A percentile compares a stretch with the other conserved stretches of the same genome.
These are phyloP conservation scores for Eimeria necatrix DNA, from an alignment of 169 alveolate species.

Conservation along the genomic window DNA sequence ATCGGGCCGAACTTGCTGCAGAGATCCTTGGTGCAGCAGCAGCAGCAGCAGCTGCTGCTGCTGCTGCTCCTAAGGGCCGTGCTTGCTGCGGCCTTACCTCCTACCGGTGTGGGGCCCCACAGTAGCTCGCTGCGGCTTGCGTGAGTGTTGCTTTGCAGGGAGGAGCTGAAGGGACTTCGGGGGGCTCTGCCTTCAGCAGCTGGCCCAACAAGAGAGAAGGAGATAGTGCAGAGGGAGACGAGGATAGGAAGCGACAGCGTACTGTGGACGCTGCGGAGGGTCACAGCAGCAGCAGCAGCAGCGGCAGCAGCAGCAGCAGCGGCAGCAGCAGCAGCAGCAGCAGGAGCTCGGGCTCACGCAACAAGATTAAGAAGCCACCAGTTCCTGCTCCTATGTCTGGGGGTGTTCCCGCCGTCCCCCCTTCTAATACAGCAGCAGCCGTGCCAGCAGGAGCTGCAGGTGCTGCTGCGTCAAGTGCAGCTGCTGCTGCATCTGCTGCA, in stretches of 20 bases:
- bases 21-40: neutral
- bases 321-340: neutral
- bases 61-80: neutral
- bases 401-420: too few relatives aligned
- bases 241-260: neutral
- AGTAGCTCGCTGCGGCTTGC: neutral
- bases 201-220: conserved; percentile 14
- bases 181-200: neutral
- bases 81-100: neutral
- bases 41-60: conserved; percentile 33
- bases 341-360: neutral
- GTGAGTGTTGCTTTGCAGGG: neutral
- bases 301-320: neutral
- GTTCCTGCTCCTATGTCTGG: neutral
- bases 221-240: conserved; percentile 13
- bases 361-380: neutral
- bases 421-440: too few relatives aligned
- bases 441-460: neutral
- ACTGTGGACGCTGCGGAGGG: neutral
- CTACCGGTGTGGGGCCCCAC: neutral
- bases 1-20: neutral
- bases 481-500: neutral
- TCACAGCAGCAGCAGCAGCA: neutral
- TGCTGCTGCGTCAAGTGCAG: neutral
- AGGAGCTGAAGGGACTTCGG: neutral